Evolutionary conservation across 495 filamentous ascomycete species (phyloP), one percentile per base, ranked within the genome.

Genomic region (Penicillium verhagenii): DNA sequence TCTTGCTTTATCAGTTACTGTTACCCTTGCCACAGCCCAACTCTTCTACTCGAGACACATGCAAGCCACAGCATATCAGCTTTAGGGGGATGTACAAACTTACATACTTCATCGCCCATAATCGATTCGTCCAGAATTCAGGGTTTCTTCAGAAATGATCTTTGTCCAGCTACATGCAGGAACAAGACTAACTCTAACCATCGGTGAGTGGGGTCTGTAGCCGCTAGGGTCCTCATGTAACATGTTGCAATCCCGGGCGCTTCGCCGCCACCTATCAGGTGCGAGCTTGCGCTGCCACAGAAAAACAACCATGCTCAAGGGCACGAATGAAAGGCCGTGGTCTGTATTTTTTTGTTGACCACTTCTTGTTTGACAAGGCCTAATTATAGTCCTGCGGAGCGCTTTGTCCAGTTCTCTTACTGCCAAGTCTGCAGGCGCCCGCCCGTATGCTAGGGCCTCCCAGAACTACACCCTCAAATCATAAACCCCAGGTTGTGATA

Each of bases 391-490:
- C 18, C 10, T 9, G 24, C 16, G 21, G 39, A 47, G 40, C 52
- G 29, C 50, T 48, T 57, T 47, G 40, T 38, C 26, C 45, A 45
- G n/a, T 14, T 19, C 37, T 31, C 28, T 39, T 25, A 51, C 50
- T 49, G 64, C 64, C 64, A 61, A 66, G 58, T 58, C 61, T 66
- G 58, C 61, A 59, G 6, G 54, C 57, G 63, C 60, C 47, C 48
- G 28, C 40, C 47, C 47, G n/a, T n/a, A 47, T 53, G 47, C 28
- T 46, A 39, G 42, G 47, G 9, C 48, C 44, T 42, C 40, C 35
- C 33, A 13, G 52, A 51, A 42, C 42, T 25, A 45, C 5, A 26
- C 42, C 16, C 23, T 11, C 5, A 25, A 43, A 40, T 20, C 48
- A 52, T 6, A 29, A 35, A 31, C 39, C 9, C 31, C 38, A 49